Evolutionary conservation across 805 yeast species (phyloP), one percentile per base, ranked within the genome.

Genomic region (Pichia eremophila): DNA sequence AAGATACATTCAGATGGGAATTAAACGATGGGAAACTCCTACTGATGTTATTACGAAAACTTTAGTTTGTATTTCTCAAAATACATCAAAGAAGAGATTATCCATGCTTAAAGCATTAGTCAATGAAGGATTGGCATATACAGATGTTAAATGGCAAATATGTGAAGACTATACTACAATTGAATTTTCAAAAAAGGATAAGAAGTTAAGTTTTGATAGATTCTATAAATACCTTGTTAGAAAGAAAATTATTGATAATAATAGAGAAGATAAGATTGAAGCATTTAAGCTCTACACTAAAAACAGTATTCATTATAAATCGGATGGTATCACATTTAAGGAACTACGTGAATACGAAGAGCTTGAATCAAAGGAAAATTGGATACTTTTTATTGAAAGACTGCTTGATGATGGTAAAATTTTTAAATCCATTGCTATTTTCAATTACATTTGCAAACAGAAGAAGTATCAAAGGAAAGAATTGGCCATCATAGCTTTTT

Each of bases 81-180:
- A 27, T 9, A 35, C 48, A 9, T 45, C 46, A 3, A 45, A 36
- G 18, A 39, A 48, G 17, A 27, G 51, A 27, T 17, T 39, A 8
- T 28, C 41, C 9, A 11, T 42, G 9, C 34, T 27, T 3, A 45
- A 41, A 39, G 22, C 32, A 5, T 29, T 48, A 9, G 31, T 45
- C 15, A 45, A 48, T 43, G 46, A 48, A 39, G 51, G 51, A 5
- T 17, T 41, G 27, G 39, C 17, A 31, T 18, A 39, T 18, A 18
- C 17, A 4, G 7, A 17, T n/a, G 5, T 48, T 9, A 39, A 48
- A 31, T 42, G 46, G 46, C 7, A 34, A 9, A 22, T 42, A 3
- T 34, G 27, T 27, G 46, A 46, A 29, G 51, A 48, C n/a, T 40
- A 14, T 12, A n/a, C 44, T 22, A 29, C 14, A 9, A 11, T 43